Evolutionary conservation across 805 yeast species (phyloP).

Genomic region (Zygosaccharomyces pseudorouxii): DNA sequence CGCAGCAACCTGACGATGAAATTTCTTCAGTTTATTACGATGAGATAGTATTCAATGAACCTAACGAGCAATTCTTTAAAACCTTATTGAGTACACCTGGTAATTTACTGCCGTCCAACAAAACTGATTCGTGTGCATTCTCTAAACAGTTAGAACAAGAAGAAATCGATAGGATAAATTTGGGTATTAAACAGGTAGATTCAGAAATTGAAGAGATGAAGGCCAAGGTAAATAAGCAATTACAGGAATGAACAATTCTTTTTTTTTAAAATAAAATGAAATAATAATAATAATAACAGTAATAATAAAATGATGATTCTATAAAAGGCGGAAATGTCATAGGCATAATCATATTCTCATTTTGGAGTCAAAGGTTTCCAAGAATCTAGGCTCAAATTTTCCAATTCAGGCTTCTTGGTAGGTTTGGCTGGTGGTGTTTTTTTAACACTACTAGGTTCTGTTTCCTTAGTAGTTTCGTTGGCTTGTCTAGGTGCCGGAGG

Average conservation of each 20-base stretch:
- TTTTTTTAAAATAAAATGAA: background rate
- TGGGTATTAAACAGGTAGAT: constrained; percentile 43
- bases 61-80: constrained; percentile 84
- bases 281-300: no score
- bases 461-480: background rate
- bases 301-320: background rate
- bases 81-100: constrained; percentile 65
- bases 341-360: constrained; percentile 16
- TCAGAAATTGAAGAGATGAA: constrained; percentile 42
- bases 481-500: background rate
- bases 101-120: constrained; percentile 44
- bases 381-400: constrained; percentile 37
- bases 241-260: constrained; percentile 12
- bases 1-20: constrained; percentile 32
- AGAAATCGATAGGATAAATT: constrained; percentile 53
- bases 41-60: constrained; percentile 92
- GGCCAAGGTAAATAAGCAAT: constrained; percentile 34
- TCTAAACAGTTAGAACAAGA: constrained; percentile 56
- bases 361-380: constrained; percentile 53
- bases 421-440: constrained; percentile 30
- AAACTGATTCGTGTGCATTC: constrained; percentile 38
- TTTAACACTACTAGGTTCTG: constrained; percentile 4
- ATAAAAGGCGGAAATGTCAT: background rate
- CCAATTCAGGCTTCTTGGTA: constrained; percentile 26
- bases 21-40: constrained; percentile 70